phyloP scores from a whole-genome alignment of 305 asterid genomes.

The Fraxinus paxiana region DNA sequence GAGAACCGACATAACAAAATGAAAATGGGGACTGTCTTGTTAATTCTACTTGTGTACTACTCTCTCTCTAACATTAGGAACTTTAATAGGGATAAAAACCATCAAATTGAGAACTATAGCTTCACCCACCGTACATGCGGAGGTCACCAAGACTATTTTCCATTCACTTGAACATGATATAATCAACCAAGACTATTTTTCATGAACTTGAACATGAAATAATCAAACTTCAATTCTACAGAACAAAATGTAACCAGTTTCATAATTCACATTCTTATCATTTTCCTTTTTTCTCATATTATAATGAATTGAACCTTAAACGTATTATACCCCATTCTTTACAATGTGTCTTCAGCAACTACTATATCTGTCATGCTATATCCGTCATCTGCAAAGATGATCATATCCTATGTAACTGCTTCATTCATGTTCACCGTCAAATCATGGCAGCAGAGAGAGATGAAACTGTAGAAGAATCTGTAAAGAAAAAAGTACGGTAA shows the following conservation, averaged over 20 bases:
- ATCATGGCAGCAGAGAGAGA: conserved; percentile 19
- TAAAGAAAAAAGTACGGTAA: not conserved
- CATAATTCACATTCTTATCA: conserved; percentile 31
- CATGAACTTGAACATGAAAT: conserved; percentile 24
- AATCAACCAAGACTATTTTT: not conserved
- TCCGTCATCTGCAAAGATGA: conserved; percentile 29
- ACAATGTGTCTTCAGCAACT: conserved; percentile 61
- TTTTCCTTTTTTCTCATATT: conserved; percentile 34
- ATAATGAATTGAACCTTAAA: conserved; percentile 41
- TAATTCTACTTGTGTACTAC: not conserved
- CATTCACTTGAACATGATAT: conserved; percentile 22
- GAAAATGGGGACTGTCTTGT: not conserved
- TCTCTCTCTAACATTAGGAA: not conserved
- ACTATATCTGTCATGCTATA: conserved; percentile 32
- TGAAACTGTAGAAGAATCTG: not conserved
- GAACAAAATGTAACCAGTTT: conserved; percentile 29
- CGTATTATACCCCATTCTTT: conserved; percentile 49
- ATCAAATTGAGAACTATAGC: not conserved
- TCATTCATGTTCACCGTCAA: conserved; percentile 23
- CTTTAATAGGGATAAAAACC: not conserved
- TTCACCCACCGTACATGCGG: not conserved
- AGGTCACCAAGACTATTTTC: not conserved
- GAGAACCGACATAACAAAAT: not conserved
- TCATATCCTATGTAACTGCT: conserved; percentile 14
- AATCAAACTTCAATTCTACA: conserved; percentile 41